Base-by-base conservation (phyloP, 2,329 filamentous ascomycete genomes). In the Alternaria longipes region DNA sequence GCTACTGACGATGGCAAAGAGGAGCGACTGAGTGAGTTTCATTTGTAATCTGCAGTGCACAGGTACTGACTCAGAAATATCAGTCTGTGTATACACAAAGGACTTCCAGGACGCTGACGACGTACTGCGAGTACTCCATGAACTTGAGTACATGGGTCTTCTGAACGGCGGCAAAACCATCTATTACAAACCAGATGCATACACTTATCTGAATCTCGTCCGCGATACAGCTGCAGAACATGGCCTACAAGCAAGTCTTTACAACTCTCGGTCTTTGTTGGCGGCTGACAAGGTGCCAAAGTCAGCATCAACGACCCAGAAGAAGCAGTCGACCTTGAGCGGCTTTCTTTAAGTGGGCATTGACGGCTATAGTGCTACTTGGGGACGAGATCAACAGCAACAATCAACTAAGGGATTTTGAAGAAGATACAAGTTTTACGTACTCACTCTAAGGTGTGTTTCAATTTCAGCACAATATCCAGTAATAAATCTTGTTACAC, bases 121-220 rank as follows among this genome's bases (percentile, higher is more conserved):
- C 73, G 85, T 96, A 6, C 84, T 82, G 28, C 84, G 90, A 44
- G 90, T 96, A 4, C 80, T 94, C 40, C 73, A 82, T 59, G 85
- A 82, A 65, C 77, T 96, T 63, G 84, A 85, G 52, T 82, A 88
- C 56, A 80, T 93, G 59, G 87, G 85, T 8, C 79, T 95, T 38
- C 82, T 90, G 16, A 68, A 73, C 7, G 62, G 66, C 24, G 52
- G 81, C 4, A 81, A 80, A 46, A 80, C 83, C 1, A 88, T 95
- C 51, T 94, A 92, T 75, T 97, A 96, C 81, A 96, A 96, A 73
- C 86, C 86, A 68, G 89, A 90, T 85, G 74, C 82, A 76, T 86
- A 81, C 61, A 83, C 81, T 0, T 73, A 81, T 41, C 73, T 84
- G 16, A 71, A 77, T n/a, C 75, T 83, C 18, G 75, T 76, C 41